Conservation (phyloP, 1,284 basidiomycete genomes). For the Macrocystidia cucumis region DNA sequence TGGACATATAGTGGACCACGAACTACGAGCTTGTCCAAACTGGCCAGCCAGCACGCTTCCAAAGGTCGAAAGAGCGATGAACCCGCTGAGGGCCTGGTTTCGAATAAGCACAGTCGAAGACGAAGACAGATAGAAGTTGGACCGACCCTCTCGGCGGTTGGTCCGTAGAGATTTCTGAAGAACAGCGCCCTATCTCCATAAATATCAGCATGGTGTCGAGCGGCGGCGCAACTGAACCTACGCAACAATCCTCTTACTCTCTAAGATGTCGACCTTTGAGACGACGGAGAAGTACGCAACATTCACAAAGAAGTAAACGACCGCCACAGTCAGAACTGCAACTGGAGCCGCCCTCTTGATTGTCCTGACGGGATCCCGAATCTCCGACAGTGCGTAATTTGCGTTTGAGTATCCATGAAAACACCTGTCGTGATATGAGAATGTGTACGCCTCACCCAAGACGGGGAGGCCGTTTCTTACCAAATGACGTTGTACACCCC, state of each 20-base stretch:
- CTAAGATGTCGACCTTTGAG: constrained; percentile 54
- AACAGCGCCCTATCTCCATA: constrained; percentile 42
- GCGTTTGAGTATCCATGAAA: constrained; percentile 65
- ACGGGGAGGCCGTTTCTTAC: constrained; percentile 28
- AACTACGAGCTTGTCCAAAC: constrained; percentile 61
- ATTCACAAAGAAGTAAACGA: constrained; percentile 55
- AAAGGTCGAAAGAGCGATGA: constrained; percentile 55
- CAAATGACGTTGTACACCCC: constrained; percentile 65
- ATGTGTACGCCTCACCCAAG: neutral
- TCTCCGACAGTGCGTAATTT: constrained; percentile 65
- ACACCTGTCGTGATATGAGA: constrained; percentile 33
- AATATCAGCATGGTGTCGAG: constrained; percentile 2
- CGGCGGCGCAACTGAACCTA: constrained; percentile 20
- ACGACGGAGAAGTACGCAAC: constrained; percentile 65
- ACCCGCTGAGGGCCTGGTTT: constrained; percentile 43
- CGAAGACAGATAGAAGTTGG: constrained; percentile 1
- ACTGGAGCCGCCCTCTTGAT: constrained; percentile 60
- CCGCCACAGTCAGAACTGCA: constrained; percentile 46
- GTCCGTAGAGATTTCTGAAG: constrained; percentile 62
- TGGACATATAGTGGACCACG: neutral
- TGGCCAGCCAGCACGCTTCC: constrained; percentile 56
- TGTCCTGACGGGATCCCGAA: constrained; percentile 57
- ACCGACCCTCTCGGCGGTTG: constrained; percentile 44
- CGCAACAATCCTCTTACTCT: constrained; percentile 57
- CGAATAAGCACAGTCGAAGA: constrained; percentile 1